phyloP scores from a whole-genome alignment of 352 stramenopile genomes.

The Phytophthora megakarya region DNA sequence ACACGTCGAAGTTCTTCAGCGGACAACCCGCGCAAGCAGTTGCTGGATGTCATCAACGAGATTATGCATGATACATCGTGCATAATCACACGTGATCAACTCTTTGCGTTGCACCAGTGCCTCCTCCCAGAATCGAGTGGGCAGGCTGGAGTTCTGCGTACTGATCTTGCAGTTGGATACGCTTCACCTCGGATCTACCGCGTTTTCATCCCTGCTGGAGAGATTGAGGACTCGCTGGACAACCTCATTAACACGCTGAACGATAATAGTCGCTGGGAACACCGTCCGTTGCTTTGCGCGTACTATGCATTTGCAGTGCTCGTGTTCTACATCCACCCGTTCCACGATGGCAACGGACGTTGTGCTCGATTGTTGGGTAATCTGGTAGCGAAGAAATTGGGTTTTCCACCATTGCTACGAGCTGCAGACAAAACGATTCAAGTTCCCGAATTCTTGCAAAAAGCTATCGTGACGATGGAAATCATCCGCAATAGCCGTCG shows the following conservation, averaged over 20 bases:
- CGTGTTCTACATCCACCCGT: constrained; percentile 88
- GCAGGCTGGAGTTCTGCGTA: constrained; percentile 58
- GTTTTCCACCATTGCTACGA: constrained; percentile 62
- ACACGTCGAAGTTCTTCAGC: constrained; percentile 10
- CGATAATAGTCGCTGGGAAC: constrained; percentile 39
- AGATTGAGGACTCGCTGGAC: constrained; percentile 56
- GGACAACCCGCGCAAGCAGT: constrained; percentile 35
- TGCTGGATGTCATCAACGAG: constrained; percentile 68
- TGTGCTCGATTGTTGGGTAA: constrained; percentile 78
- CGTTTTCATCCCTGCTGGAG: constrained; percentile 71
- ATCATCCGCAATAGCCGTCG: constrained; percentile 63
- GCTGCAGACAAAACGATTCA: constrained; percentile 85
- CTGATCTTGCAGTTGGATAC: constrained; percentile 70
- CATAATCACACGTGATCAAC: constrained; percentile 62
- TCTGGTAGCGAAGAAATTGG: constrained; percentile 73
- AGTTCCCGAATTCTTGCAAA: constrained; percentile 74
- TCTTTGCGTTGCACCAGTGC: constrained; percentile 63
- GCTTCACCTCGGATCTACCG: constrained; percentile 81
- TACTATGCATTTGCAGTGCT: constrained; percentile 84
- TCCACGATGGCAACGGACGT: constrained; percentile 83
- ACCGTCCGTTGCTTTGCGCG: constrained; percentile 63
- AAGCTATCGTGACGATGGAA: constrained; percentile 72
- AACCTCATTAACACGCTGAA: constrained; percentile 59
- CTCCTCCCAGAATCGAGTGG: constrained; percentile 48
- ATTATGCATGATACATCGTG: constrained; percentile 63